These are phyloP conservation scores for Penicillium waksmanii DNA, from an alignment of 495 filamentous ascomycete genomes.

Conservation along the genomic window DNA sequence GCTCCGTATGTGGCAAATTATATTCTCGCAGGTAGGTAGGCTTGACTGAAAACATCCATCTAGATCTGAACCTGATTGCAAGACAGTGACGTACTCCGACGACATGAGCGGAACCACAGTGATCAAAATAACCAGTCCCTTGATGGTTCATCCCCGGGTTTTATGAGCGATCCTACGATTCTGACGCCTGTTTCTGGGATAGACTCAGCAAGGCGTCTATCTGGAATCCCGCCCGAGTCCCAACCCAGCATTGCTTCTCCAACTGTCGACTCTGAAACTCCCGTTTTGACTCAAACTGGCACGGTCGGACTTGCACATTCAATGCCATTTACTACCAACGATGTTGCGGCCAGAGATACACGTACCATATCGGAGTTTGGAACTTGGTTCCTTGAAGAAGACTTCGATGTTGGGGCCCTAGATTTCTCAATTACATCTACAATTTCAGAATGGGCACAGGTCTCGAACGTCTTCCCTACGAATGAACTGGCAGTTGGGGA, in stretches of 20 bases:
- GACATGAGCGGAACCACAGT: slow-evolving; percentile 28
- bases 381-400: slow-evolving; percentile 29
- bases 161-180: neutral
- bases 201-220: neutral
- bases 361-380: slow-evolving; percentile 14
- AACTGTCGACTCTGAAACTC: neutral
- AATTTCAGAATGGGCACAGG: slow-evolving; percentile 32
- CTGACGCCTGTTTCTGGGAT: neutral
- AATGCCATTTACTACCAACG: neutral
- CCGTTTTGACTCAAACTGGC: neutral
- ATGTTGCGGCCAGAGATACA: neutral
- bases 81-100: slow-evolving; percentile 30
- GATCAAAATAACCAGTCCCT: neutral
- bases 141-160: neutral
- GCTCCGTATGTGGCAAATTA: slow-evolving; percentile 31
- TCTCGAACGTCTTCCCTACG: slow-evolving; percentile 10
- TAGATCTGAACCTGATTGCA: too few species aligned
- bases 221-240: neutral
- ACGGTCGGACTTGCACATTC: neutral
- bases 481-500: neutral
- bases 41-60: neutral
- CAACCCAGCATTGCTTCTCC: neutral
- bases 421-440: slow-evolving; percentile 29
- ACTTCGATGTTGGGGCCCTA: slow-evolving; percentile 33
- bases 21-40: slow-evolving; percentile 30